A percentile compares a stretch with the other conserved stretches of the same genome.
Conservation (phyloP, 768 basidiomycete genomes). For the Russula olivacea region DNA sequence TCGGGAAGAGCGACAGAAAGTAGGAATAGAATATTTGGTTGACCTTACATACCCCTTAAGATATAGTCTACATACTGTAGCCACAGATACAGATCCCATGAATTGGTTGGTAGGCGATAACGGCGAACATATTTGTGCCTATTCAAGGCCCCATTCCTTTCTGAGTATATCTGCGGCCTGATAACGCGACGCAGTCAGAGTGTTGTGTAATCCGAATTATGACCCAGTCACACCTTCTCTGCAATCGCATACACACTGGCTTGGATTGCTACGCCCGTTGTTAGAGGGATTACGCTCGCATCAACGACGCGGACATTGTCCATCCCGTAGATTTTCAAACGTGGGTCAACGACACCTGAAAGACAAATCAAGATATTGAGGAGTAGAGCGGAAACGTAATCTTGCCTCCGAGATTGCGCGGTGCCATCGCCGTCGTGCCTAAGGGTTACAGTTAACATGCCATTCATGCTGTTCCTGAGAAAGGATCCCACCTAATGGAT, state of each 20-base stretch:
- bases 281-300: slow-evolving; percentile 22
- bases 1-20: background rate
- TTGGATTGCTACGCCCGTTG: slow-evolving; percentile 23
- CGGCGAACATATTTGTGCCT: background rate
- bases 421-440: slow-evolving; percentile 24
- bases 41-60: background rate
- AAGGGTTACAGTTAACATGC: background rate
- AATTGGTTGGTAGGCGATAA: background rate
- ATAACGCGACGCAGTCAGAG: background rate
- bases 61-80: background rate
- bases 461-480: background rate
- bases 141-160: slow-evolving; percentile 20
- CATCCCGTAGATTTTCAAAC: slow-evolving; percentile 21
- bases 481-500: slow-evolving; percentile 11
- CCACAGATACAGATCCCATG: background rate
- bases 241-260: slow-evolving; percentile 22
- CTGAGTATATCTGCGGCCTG: slow-evolving; percentile 20
- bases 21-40: background rate
- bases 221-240: slow-evolving; percentile 14
- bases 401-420: slow-evolving; percentile 22
- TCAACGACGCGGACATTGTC: slow-evolving; percentile 23
- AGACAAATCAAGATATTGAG: background rate
- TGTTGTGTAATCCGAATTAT: background rate
- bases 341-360: slow-evolving; percentile 21
- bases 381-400: background rate